These are phyloP conservation scores for Aspergillus aculeatinus DNA, from an alignment of 2,329 filamentous ascomycete genomes.

Conservation along the genomic window DNA sequence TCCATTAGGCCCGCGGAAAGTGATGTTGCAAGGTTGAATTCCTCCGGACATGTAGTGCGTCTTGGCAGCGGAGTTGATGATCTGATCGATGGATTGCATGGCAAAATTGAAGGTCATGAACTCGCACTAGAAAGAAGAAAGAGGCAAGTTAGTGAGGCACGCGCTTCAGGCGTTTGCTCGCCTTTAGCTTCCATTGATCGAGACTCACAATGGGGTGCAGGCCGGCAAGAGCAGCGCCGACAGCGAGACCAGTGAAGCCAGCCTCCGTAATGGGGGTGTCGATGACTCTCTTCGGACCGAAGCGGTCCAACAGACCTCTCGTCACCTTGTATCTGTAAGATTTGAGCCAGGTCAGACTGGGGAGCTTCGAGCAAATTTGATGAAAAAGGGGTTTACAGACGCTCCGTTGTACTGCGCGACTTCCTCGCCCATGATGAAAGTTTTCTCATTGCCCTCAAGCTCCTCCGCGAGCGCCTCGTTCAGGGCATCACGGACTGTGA, in stretches of 20 bases:
- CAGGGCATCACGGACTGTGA: slow-evolving; percentile 94
- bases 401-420: slow-evolving; percentile 99
- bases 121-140: slow-evolving; percentile 66
- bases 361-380: neutral
- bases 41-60: slow-evolving; percentile 99
- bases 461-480: slow-evolving; percentile 98
- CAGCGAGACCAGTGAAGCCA: slow-evolving; percentile 88
- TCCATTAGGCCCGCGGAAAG: slow-evolving; percentile 98
- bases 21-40: slow-evolving; percentile 99
- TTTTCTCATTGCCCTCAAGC: slow-evolving; percentile 89
- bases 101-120: slow-evolving; percentile 99
- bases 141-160: neutral
- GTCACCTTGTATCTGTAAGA: slow-evolving; percentile 85
- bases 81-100: slow-evolving; percentile 99
- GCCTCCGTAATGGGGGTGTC: slow-evolving; percentile 98
- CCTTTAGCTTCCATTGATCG: neutral
- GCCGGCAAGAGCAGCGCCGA: slow-evolving; percentile 91
- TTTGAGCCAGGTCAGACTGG: slow-evolving; percentile 37
- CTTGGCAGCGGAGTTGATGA: slow-evolving; percentile 98
- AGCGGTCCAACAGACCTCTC: slow-evolving; percentile 93
- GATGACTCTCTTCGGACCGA: slow-evolving; percentile 95
- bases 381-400: slow-evolving; percentile 44
- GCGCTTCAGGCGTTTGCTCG: neutral
- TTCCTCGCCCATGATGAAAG: slow-evolving; percentile 95
- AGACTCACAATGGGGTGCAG: slow-evolving; percentile 84